Base-by-base conservation (phyloP, 495 filamentous ascomycete species). In the Barbatosphaeria neglecta region DNA sequence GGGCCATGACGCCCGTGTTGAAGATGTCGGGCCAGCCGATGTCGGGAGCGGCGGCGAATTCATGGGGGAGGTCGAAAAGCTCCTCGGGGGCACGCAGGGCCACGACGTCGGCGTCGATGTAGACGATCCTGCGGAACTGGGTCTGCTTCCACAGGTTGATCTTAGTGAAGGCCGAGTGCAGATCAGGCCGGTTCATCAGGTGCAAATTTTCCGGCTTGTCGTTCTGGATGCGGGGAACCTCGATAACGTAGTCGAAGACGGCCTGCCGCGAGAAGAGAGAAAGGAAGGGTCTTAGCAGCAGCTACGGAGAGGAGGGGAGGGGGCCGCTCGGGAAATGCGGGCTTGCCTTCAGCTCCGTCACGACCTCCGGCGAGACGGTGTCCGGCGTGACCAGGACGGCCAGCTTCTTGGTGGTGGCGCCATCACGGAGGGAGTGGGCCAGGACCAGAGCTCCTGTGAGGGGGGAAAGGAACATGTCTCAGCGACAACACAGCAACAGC, bases 1-100 rank as follows among this genome's bases (percentile, higher is more conserved):
- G 64, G 37, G 84, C 86, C 86, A 99, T 92, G 43, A 99, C 74
- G 48, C 92, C 92, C 39, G 86, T 90, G 68, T 99, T 99, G 76
- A 99, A 99, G 50, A 87, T 77, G 68, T 99, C 92, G 24, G 92
- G 92, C 93, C 93, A 99, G 56, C 92, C 92, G 54, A 97, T 83
- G 59, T 99, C 92, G 25, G 92, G 93, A 13, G 84, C 87, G 2
- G 92, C 92, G 3, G 89, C 87, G 57, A 99, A 96, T 28, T 79
- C 66, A 43, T 80, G 73, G 4, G 82, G 67, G 45, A 94, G 56
- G 20, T 82, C 72, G 57, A 99, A 87, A 31, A 99, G 79, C 70
- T 97, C 93, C 57, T 99, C 90, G 2, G 90, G 88, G 23, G 88
- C 86, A 46, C 87, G 72, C 42, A 95, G 69, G 17, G 86, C 81